Base-by-base conservation (phyloP, 495 filamentous ascomycete genomes). In the Xylaria acuta region DNA sequence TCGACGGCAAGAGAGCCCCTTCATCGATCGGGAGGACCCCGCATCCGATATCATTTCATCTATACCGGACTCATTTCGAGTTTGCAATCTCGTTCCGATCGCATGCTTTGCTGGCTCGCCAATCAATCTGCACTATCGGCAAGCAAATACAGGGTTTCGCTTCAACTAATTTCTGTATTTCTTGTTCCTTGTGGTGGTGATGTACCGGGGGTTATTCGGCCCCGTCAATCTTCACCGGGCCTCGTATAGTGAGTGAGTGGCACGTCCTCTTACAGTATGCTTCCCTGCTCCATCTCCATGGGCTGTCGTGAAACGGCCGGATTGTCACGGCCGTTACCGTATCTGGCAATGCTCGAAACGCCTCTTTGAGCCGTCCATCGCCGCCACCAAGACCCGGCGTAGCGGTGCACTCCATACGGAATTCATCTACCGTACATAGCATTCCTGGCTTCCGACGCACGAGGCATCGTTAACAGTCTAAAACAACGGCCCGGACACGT, bases 1-100 rank as follows among this genome's bases (percentile, higher is more conserved):
- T 18, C 43, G 20, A 69, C 53, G 56, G 67, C 67, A 69, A 69
- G n/a, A 59, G 38, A 53, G n/a, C 58, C 68, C 43, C 43, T 63
- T 60, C 38, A 27, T 51, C 32, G 34, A 63, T 69, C 67, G 56
- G 36, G 49, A 67, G 32, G 20, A 43, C 65, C 65, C 65, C 65
- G 49, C 65, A 67, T 67, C 65, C 65, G 65, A 67, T 18, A 12
- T n/a, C 20, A 20, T 18, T 18, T 20, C 43, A 9, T 58, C 4
- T 22, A 2, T 56, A 51, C 6, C n/a, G 18, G 1, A 16, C 41
- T 16, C 16, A 53, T 53, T 53, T 53, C 49, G 27, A 30, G 27
- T 56, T 56, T 56, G 53, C 25, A 5, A 56, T 32, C 25, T 56
- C 53, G 27, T 56, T 27, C 49, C 22, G 11, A 27, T 53, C 49